Evolutionary conservation across 163 green algal genomes (phyloP), one percentile per base, ranked within the genome.

Genomic region (Chlamydomonas reinhardtii): DNA sequence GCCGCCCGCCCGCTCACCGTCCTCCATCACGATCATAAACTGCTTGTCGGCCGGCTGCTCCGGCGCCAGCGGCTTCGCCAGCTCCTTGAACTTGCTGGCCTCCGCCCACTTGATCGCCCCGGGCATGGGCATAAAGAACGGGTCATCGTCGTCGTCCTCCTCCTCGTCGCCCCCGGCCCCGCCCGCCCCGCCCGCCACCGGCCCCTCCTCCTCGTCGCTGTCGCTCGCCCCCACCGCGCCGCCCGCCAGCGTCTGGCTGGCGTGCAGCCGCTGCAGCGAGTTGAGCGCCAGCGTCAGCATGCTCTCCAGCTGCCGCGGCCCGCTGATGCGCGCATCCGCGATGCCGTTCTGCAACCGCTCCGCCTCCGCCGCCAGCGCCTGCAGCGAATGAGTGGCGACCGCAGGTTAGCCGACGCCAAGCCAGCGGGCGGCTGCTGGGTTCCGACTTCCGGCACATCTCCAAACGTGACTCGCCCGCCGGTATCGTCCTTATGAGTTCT

Each of bases 51-150:
- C 82, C 22, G 88, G 82, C 82, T 87, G 82, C 59, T 87, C 83
- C 12, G 83, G 74, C 20, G 84, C 81, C 43, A 92, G 29, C 37
- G 89, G 89, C 84, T 87, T 70, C 19, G 89, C 89, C 34, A 92
- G 89, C 70, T 87, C 76, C 66, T 61, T 83, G 48, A 92, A 92
- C 80, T 90, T 92, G 6, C 32, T 74, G 0, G 81, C 89, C 39
- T 90, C 84, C n/a, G 89, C 89, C 84, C 76, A 82, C 74, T 92
- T 92, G 31, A 92, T 80, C 0, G 83, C 89, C 34, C 79, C 74
- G 4, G 80, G 75, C 86, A 91, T 76, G 6, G 89, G 89, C 89
- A 92, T 92, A 54, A 84, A 92, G 70, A 92, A 92, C 16, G 89
- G 89, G 70, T 92, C 89, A 22, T 92, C 89, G 16, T 92, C 84